Percentiles rank a stretch among this genome's conserved stretches.
phyloP scores from a whole-genome alignment of 148 eudicot species.

The Polygonum aviculare region DNA sequence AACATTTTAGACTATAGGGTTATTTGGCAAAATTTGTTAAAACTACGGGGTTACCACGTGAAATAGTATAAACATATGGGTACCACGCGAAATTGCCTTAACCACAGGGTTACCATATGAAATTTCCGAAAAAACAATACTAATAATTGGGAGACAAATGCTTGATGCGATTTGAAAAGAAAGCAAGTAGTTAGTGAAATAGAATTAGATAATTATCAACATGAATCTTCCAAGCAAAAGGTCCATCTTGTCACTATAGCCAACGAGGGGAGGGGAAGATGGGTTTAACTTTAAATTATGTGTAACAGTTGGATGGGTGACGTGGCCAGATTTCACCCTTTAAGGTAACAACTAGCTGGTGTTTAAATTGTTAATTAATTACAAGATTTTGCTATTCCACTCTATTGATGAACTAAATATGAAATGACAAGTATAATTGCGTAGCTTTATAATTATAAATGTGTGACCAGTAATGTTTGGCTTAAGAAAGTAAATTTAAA shows the following conservation, averaged over 20 bases:
- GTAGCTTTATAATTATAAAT: background rate
- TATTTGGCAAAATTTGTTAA: no score
- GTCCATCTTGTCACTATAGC: conserved; percentile 5
- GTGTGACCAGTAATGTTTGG: background rate
- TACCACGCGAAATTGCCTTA: no score
- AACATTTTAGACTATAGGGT: no score
- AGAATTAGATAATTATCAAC: background rate
- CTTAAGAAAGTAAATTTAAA: background rate
- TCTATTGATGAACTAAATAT: background rate
- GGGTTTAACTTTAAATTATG: background rate
- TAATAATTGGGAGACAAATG: background rate
- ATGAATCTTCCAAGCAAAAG: conserved; percentile 6
- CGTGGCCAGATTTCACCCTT: conserved; percentile 4
- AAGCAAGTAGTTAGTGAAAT: background rate
- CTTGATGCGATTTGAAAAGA: background rate
- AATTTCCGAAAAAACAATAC: background rate
- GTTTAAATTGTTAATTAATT: background rate
- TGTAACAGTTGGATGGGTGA: background rate
- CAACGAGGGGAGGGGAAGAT: background rate
- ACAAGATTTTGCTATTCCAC: background rate
- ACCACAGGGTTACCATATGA: no score
- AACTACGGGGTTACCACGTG: no score
- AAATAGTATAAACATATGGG: no score
- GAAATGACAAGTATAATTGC: background rate
- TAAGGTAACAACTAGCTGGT: background rate